Evolutionary conservation across 2,329 filamentous ascomycete genomes (phyloP).

Genomic region (Ophidiomyces ophidiicola): DNA sequence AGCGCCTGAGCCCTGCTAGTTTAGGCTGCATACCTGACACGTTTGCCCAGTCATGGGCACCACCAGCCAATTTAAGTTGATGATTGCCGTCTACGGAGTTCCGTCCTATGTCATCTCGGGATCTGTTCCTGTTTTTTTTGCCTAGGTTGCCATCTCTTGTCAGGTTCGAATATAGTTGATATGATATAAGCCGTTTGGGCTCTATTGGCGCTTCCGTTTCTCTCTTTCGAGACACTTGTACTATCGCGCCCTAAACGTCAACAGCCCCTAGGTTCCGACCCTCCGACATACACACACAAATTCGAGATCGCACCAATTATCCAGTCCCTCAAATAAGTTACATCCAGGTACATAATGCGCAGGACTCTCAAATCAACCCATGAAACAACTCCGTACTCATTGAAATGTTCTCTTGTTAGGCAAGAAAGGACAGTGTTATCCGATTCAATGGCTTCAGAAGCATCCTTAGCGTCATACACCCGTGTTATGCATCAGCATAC

Average conservation of each 20-base stretch:
- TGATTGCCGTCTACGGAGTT: not conserved
- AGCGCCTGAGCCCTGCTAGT: not conserved
- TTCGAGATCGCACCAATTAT: too few relatives aligned
- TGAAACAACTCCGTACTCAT: constrained; percentile 4
- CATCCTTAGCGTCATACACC: constrained; percentile 9
- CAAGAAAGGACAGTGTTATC: not conserved
- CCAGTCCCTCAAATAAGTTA: too few relatives aligned
- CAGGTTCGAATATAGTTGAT: not conserved
- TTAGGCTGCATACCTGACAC: too few relatives aligned
- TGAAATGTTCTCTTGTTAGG: constrained; percentile 3
- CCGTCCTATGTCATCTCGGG: not conserved
- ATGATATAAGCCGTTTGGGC: not conserved
- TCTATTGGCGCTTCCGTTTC: too few relatives aligned
- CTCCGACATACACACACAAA: too few relatives aligned
- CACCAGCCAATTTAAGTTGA: not conserved
- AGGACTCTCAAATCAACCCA: too few relatives aligned
- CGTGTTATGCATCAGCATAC: constrained; percentile 17
- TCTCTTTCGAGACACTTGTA: too few relatives aligned
- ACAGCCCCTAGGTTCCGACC: too few relatives aligned
- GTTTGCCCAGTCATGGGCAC: too few relatives aligned
- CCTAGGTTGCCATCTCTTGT: not conserved
- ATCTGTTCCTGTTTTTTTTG: not conserved
- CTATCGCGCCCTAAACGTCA: too few relatives aligned
- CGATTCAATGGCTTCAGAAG: not conserved
- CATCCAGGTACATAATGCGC: too few relatives aligned